Evolutionary conservation across 2,329 filamentous ascomycete genomes (phyloP), one percentile per base, ranked within the genome.

Genomic region (Venturia carpophila): DNA sequence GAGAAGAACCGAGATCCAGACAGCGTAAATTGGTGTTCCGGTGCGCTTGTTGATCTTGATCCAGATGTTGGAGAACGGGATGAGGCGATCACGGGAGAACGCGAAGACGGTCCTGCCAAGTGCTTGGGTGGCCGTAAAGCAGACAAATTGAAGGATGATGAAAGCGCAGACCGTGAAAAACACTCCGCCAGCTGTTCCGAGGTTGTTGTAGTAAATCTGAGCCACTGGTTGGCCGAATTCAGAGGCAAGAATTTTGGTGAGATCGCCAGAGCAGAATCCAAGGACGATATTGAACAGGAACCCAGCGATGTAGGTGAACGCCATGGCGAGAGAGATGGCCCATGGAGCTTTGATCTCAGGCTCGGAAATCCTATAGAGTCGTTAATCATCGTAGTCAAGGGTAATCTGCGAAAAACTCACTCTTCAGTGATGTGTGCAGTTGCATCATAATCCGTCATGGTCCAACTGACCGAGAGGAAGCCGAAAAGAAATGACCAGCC

Each of bases 401-500:
- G 1, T 37, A 17, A 5, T 9, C 37, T 2, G 27, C 4, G 27
- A 58, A 5, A 37, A 34, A 58, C 52, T 37, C 30, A 58, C 52
- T 69, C 66, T 64, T 68, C 66, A n/a, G 68, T 63, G 49, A 68
- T 68, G 60, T 76, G 73, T 15, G 74, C 73, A n/a, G 74, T 76
- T 11, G 77, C 77, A 70, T 79, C 81, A 70, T 82, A 82, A 69
- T 82, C 79, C 4, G 82, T 85, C 82, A 85, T 85, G 64, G 82
- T 84, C 83, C 83, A 86, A 24, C 79, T 79, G 45, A 84, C 83
- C 1, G 80, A 82, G 34, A 86, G 74, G 70, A 84, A 84, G n/a
- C 83, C 83, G 66, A 85, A 84, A n/a, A 84, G 70, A 70, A 83
- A 85, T 3, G 80, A 81, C 71, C 81, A 84, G 27, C 82, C 83